phyloP scores from a whole-genome alignment of 345 rosid genomes.

The Lepidium africanum region DNA sequence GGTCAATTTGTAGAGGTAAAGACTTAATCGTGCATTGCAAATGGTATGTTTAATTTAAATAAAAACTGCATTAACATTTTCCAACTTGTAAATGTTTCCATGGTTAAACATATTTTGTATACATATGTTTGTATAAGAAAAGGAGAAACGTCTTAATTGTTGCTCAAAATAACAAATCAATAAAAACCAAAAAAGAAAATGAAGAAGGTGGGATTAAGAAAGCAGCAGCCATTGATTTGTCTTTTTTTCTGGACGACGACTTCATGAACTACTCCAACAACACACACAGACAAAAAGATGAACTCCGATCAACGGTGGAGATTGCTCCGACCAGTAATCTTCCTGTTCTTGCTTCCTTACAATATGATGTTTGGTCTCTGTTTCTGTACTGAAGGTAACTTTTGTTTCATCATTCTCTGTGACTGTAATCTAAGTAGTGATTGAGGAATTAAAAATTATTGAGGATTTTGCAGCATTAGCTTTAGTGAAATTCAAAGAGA shows the following conservation, averaged over 20 bases:
- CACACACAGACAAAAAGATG: slow-evolving; percentile 39
- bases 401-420: not conserved
- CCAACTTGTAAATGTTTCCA: slow-evolving; percentile 9
- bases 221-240: slow-evolving; percentile 29
- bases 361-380: slow-evolving; percentile 20
- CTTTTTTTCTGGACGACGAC: slow-evolving; percentile 18
- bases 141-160: not conserved
- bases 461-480: slow-evolving; percentile 45
- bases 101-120: slow-evolving; percentile 6
- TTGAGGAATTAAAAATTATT: not conserved
- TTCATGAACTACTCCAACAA: slow-evolving; percentile 31
- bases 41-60: slow-evolving; percentile 4
- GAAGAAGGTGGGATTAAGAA: slow-evolving; percentile 18
- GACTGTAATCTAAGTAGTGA: not conserved
- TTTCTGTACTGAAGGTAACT: slow-evolving; percentile 21
- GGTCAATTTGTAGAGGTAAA: slow-evolving; percentile 16
- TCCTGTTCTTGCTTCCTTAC: slow-evolving; percentile 22
- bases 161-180: not conserved
- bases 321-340: slow-evolving; percentile 60
- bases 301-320: slow-evolving; percentile 44
- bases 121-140: not conserved
- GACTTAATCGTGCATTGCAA: slow-evolving; percentile 25
- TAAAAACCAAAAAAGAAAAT: not conserved
- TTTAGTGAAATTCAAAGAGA: slow-evolving; percentile 52
- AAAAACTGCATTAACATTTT: not conserved